These are phyloP conservation scores for Penicillium desertorum DNA, from an alignment of 495 filamentous ascomycete species.

Conservation along the genomic window DNA sequence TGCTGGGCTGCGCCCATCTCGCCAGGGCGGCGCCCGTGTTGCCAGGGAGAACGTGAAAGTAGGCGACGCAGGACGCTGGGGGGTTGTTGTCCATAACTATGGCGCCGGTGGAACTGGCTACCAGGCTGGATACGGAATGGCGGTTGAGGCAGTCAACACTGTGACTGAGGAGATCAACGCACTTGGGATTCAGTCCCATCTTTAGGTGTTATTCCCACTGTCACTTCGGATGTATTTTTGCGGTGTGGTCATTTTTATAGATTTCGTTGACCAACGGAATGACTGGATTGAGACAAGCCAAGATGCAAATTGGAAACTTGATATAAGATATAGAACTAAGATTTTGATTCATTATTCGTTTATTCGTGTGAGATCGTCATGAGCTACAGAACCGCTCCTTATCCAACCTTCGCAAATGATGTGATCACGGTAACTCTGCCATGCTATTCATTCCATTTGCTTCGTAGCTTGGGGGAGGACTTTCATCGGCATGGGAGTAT, in stretches of 20 bases:
- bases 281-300: background rate
- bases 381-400: background rate
- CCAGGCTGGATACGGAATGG: conserved; percentile 32
- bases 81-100: conserved; percentile 39
- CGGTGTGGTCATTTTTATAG: background rate
- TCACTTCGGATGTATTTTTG: background rate
- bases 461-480: conserved; percentile 7
- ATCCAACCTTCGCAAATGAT: background rate
- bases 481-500: background rate
- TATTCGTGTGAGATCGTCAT: background rate
- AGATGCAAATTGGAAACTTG: background rate
- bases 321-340: background rate
- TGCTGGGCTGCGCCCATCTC: conserved; percentile 31
- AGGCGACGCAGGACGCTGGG: background rate
- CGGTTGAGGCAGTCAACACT: conserved; percentile 11
- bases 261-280: background rate
- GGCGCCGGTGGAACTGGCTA: conserved; percentile 26
- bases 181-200: background rate
- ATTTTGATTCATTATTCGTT: conserved; percentile 1
- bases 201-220: background rate
- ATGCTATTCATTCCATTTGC: background rate
- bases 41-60: conserved; percentile 19
- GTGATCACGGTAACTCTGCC: background rate
- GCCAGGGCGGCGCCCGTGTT: conserved; percentile 32
- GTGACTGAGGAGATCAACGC: conserved; percentile 1